Evolutionary conservation across 495 filamentous ascomycete genomes (phyloP), one percentile per base, ranked within the genome.

Genomic region (Podospora pseudocomata): DNA sequence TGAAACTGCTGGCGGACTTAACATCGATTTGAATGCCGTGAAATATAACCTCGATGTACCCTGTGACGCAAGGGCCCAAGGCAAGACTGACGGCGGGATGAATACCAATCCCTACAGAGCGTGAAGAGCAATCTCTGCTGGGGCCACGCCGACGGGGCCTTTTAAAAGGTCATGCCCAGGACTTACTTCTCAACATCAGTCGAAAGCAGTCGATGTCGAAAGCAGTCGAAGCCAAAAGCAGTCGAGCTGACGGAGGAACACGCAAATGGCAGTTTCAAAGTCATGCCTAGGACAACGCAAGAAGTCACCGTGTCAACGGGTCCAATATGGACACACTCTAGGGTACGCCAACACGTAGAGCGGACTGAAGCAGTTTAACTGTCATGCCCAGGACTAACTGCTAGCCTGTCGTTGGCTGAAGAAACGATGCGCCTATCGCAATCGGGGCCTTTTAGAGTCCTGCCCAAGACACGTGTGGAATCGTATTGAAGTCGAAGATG

Each of bases 401-500:
- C 39, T 18, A 49, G 55, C 23, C 16, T 58, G 55, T 58, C 23
- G 55, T 11, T 18, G 4, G n/a, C n/a, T 20, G n/a, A 15, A 58
- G 23, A 58, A 61, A 16, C 27, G 18, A 23, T 53, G 18, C 63
- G 34, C 30, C 39, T 34, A 20, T 18, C 54, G 28, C 60, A 5
- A 16, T 58, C n/a, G 55, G 65, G 70, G 77, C 78, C 77, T 78
- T 79, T 79, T 80, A 63, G 73, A 49, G 72, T 74, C 72, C 5
- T 74, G 68, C 72, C 70, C 68, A 72, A 68, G 70, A 74, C 72
- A 32, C 68, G 26, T 16, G 13, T 13, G 6, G 44, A 26, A 3
- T 15, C 53, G 63, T 49, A 49, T 13, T 13, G 39, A 49, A 13
- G 7, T 49, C 39, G 9, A 49, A 49, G 39, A 49, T 49, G 7